Base-by-base conservation (phyloP, 1,139 yeast genomes). In the Pichia sp. region DNA sequence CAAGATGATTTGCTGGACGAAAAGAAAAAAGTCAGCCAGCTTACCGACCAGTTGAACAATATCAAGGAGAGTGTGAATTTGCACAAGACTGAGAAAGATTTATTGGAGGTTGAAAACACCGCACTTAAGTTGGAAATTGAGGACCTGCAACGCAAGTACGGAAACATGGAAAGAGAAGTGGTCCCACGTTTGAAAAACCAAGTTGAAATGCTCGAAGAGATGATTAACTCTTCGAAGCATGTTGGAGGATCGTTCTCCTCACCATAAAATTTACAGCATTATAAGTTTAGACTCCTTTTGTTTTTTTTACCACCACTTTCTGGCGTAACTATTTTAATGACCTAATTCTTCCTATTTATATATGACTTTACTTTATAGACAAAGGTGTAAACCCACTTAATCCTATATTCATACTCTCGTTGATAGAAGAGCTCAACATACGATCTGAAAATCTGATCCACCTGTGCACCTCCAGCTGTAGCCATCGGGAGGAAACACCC, bases 61-160 rank as follows among this genome's bases (percentile, higher is more conserved):
- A 23, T 66, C 43, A 56, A 51, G 5, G 67, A 67, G 47, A 76
- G 61, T 65, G 81, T 52, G 44, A 61, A 60, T 1, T 36, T 59
- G 11, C 46, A 54, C 23, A 43, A 46, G 5, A 54, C 56, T 7
- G 59, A 54, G 10, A 54, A 52, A 38, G 63, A 62, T 26, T 41
- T 66, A 15, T 29, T 64, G 7, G 57, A 58, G 67, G 75, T 52
- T 19, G 71, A 74, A 47, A 81, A 79, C 60, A 79, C 79, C 53
- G 82, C 81, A 54, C 55, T 71, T 54, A 73, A 78, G 7, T 71
- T 71, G 48, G 68, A 62, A 43, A 49, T 56, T 23, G 57, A 54
- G 5, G 74, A 72, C 41, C 62, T 79, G 38, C 69, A 72, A 43
- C 67, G 68, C 51, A 78, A 75, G 51, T 76, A 79, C 56, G 70